Evolutionary conservation across 805 yeast species (phyloP).

Genomic region (Ogataea wickerhamii): DNA sequence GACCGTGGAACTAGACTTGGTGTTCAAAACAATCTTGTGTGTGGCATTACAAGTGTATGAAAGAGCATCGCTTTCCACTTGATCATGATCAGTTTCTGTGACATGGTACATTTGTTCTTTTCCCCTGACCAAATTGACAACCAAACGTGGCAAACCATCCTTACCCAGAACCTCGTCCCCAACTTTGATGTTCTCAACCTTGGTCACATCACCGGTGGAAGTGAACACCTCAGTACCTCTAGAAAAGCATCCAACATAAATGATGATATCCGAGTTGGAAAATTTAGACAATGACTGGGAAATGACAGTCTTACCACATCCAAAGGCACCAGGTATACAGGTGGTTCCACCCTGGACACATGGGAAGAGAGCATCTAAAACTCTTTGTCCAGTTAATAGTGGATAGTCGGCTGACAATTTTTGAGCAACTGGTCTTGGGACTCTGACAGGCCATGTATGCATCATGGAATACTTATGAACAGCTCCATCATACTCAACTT

Average conservation of each 20-base stretch:
- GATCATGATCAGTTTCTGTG: conserved; percentile 10
- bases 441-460: conserved; percentile 99
- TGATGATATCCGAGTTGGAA: conserved; percentile 95
- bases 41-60: conserved; percentile 35
- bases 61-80: conserved; percentile 4
- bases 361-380: conserved; percentile 94
- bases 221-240: conserved; percentile 86
- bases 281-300: conserved; percentile 96
- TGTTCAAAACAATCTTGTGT: conserved; percentile 38
- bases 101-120: conserved; percentile 40
- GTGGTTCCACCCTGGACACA: conserved; percentile 99
- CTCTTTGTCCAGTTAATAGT: conserved; percentile 97
- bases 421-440: conserved; percentile 97
- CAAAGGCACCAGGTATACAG: conserved; percentile 99
- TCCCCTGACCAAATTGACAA: conserved; percentile 42
- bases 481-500: conserved; percentile 91
- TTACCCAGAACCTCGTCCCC: conserved; percentile 42
- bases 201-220: conserved; percentile 37
- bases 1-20: conserved; percentile 26
- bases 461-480: conserved; percentile 81
- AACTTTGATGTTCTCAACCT: conserved; percentile 34
- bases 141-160: conserved; percentile 40
- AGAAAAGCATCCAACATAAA: conserved; percentile 72
- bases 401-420: conserved; percentile 93
- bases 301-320: conserved; percentile 96